Conservation (phyloP, 768 basidiomycete species). For the Hysterangium stoloniferum region DNA sequence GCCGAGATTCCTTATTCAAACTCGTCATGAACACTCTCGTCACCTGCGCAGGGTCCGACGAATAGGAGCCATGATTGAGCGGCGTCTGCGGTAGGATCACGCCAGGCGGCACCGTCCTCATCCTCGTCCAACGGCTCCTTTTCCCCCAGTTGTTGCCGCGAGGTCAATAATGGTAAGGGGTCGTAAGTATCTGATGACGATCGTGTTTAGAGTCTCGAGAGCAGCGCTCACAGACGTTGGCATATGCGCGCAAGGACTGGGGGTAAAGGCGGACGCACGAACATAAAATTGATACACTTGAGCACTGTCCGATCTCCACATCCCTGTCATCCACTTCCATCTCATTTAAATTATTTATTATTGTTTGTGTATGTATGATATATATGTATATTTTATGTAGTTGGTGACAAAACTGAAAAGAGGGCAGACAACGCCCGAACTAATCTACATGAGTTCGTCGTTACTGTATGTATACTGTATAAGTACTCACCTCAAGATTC, state of each 20-base stretch:
- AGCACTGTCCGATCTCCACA: not conserved
- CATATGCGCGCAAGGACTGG: not conserved
- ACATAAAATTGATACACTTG: not conserved
- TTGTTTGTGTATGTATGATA: too few species aligned
- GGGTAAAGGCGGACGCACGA: not conserved
- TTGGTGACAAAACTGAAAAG: too few species aligned
- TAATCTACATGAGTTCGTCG: too few species aligned
- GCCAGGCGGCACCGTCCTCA: constrained; percentile 50
- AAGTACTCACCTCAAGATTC: too few species aligned
- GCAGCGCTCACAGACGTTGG: not conserved
- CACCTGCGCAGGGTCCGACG: constrained; percentile 50
- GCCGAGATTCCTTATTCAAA: constrained; percentile 77
- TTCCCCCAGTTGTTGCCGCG: constrained; percentile 4
- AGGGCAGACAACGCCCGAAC: too few species aligned
- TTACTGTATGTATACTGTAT: too few species aligned
- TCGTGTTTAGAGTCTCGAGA: not conserved
- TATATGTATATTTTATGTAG: too few species aligned
- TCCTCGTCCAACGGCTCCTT: constrained; percentile 11
- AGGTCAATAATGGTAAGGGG: constrained; percentile 5
- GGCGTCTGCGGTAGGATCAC: constrained; percentile 70
- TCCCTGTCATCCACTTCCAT: constrained; percentile 17
- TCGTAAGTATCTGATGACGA: not conserved
- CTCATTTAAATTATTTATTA: too few species aligned
- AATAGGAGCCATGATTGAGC: constrained; percentile 73
- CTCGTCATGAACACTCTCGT: constrained; percentile 69